Percentiles rank a stretch among this genome's conserved stretches.
Conservation (phyloP, 2,329 filamentous ascomycete genomes). For the Drechslerella dactyloides region DNA sequence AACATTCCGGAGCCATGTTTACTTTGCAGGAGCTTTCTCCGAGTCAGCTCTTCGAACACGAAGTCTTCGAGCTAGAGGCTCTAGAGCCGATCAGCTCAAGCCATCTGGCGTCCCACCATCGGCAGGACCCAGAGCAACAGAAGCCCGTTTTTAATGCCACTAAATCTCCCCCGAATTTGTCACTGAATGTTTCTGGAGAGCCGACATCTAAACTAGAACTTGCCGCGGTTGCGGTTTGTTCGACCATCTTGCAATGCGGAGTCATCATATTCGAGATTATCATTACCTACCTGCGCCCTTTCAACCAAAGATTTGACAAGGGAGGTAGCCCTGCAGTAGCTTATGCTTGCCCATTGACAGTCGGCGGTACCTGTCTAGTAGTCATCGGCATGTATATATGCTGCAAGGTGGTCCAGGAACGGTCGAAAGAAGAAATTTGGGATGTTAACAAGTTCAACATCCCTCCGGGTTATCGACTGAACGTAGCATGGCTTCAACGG, state of each 20-base stretch:
- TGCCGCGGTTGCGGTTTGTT: constrained; percentile 4
- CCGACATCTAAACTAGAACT: constrained; percentile 4
- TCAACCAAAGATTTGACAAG: constrained; percentile 18
- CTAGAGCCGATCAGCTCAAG: neutral
- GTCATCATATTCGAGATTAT: constrained; percentile 24
- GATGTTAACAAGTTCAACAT: neutral
- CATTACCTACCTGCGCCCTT: constrained; percentile 20
- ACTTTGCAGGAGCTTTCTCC: neutral
- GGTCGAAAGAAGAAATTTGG: constrained; percentile 54
- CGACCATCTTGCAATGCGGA: constrained; percentile 10
- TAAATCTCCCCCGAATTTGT: constrained; percentile 19
- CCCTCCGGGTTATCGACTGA: constrained; percentile 2
- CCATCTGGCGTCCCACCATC: neutral
- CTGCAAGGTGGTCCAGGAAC: constrained; percentile 56
- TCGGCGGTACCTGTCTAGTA: constrained; percentile 55
- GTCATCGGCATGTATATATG: constrained; percentile 56
- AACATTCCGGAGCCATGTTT: neutral
- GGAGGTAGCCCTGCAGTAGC: neutral
- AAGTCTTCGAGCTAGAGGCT: constrained; percentile 20
- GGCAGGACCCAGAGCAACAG: neutral
- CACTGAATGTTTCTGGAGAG: constrained; percentile 18
- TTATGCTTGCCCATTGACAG: constrained; percentile 56
- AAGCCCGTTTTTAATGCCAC: neutral
- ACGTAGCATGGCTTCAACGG: constrained; percentile 52
- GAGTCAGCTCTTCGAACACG: constrained; percentile 2